Percentiles rank a stretch among this genome's conserved stretches.
Evolutionary conservation across 2,329 filamentous ascomycete species (phyloP).

Genomic region (Fusarium annulatum): DNA sequence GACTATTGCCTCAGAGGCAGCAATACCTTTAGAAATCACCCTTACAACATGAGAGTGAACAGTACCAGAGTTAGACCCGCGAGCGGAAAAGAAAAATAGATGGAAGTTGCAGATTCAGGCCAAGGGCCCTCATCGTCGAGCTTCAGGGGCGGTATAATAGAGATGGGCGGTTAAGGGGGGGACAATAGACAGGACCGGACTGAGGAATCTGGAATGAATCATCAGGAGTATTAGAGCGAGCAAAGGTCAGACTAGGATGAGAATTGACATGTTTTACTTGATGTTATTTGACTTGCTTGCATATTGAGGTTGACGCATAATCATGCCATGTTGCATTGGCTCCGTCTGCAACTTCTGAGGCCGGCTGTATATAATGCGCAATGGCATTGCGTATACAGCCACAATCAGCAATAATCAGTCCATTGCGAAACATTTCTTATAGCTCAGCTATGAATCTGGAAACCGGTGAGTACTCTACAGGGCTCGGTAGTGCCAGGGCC

Average conservation of each 20-base stretch:
- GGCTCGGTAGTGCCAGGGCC: constrained; percentile 2
- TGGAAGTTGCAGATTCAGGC: background rate
- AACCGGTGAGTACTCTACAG: background rate
- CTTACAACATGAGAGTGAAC: constrained; percentile 6
- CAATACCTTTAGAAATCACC: background rate
- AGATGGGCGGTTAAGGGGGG: constrained; percentile 3
- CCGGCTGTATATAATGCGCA: constrained; percentile 7
- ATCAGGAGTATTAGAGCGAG: constrained; percentile 40
- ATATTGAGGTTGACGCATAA: background rate
- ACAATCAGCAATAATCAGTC: background rate
- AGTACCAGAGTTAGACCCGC: constrained; percentile 4
- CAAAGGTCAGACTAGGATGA: constrained; percentile 27
- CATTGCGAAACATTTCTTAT: background rate
- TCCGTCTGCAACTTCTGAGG: background rate
- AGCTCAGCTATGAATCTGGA: background rate
- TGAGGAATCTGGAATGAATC: constrained; percentile 15
- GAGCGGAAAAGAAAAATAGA: constrained; percentile 21
- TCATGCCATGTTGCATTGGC: constrained; percentile 1
- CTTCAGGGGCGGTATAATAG: constrained; percentile 7
- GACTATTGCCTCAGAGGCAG: background rate
- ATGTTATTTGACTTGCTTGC: background rate
- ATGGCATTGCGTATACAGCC: background rate
- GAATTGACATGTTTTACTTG: constrained; percentile 11
- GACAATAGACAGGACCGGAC: constrained; percentile 31
- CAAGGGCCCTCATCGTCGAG: constrained; percentile 1